Base-by-base conservation (phyloP, 2,329 filamentous ascomycete genomes). In the Graphilbum ipis-grandicollis region DNA sequence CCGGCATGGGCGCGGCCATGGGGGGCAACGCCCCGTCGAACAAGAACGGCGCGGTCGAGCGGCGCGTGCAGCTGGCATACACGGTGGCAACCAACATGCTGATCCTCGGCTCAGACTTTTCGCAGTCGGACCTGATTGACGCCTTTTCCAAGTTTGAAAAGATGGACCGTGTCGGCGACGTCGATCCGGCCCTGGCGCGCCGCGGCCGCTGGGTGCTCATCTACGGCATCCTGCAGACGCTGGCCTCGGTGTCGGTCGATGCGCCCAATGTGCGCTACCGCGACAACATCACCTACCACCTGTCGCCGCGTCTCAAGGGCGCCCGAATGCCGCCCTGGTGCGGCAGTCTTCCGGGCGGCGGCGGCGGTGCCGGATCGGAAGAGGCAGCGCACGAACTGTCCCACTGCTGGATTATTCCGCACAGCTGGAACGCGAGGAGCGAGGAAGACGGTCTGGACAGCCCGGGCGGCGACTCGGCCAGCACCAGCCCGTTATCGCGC, bases 181-280 rank as follows among this genome's bases (percentile, higher is more conserved):
- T 69, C 9, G 65, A 73, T 43, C 69, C 69, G 1, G 63, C 60
- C 35, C 59, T 58, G 15, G 70, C 69, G 4, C 65, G 72, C 2
- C 62, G 66, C 10, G 71, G 68, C 9, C 65, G 72, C 18, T 77
- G 72, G 72, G 56, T 73, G 4, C 55, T 76, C 4, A 60, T 76
- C 18, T 76, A 76, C 46, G 67, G 65, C 3, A 54, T 75, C 10
- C 52, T 76, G 14, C 72, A 77, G 50, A 68, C 65, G 1, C 59
- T 76, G 2, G 70, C 70, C 2, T 66, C 65, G 19, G 57, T 77
- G 7, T 65, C 68, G 0, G 69, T 73, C 2, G 72, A 76, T 40
- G 60, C 64, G 1, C 68, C 65, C 10, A 58, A 60, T 29, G 55
- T 71, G 9, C 60, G 62, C 12, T 68, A 68, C 50, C 58, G 56